Evolutionary conservation across 352 stramenopile genomes (phyloP).

Genomic region (Pythium monospermum): DNA sequence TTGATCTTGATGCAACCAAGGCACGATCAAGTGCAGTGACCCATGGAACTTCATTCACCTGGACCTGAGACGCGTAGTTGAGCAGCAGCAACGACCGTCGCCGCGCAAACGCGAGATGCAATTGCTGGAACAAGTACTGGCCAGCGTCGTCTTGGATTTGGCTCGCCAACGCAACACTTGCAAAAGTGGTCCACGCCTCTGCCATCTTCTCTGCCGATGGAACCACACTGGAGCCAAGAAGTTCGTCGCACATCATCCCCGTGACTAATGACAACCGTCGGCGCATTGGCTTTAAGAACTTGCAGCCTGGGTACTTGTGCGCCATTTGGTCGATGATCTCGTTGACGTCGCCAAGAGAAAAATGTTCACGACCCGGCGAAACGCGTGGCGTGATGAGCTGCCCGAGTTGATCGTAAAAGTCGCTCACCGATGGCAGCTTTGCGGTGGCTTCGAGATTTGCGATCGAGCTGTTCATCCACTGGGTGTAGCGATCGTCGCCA

Average conservation of each 20-base stretch:
- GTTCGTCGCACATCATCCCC: constrained; percentile 2
- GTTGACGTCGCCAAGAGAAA: not conserved
- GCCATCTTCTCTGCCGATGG: constrained; percentile 13
- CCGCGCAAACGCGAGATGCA: constrained; percentile 16
- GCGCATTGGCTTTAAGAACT: not conserved
- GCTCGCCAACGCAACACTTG: not conserved
- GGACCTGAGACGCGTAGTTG: constrained; percentile 15
- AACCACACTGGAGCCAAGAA: constrained; percentile 1
- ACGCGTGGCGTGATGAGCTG: not conserved
- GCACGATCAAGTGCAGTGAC: not conserved
- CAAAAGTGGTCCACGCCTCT: constrained; percentile 3
- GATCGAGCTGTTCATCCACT: not conserved
- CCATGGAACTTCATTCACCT: constrained; percentile 15
- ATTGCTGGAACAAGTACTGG: constrained; percentile 18
- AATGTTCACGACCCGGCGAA: not conserved
- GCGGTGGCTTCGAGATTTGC: not conserved
- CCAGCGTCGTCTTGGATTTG: constrained; percentile 2
- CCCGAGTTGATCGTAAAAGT: not conserved
- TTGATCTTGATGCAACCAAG: constrained; percentile 1
- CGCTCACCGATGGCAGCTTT: not conserved
- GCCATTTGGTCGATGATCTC: not conserved
- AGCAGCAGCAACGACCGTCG: constrained; percentile 18
- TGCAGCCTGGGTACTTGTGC: not conserved
- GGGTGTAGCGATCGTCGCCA: not conserved
- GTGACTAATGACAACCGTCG: not conserved